These are phyloP conservation scores for Metarhizium guizhouense DNA, from an alignment of 2,329 filamentous ascomycete species.

Conservation along the genomic window DNA sequence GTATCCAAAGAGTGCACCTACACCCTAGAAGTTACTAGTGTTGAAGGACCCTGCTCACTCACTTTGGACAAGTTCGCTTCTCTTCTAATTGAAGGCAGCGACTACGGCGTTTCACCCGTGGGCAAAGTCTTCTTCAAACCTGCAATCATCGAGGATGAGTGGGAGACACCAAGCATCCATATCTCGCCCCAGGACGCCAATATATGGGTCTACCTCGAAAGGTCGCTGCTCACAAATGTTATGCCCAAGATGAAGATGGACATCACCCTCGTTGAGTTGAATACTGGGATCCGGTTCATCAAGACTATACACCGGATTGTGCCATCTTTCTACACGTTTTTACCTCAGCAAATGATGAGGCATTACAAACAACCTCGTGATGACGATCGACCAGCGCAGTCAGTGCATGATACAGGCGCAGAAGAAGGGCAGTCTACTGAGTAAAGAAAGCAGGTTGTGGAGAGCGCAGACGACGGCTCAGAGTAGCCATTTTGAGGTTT, in stretches of 20 bases:
- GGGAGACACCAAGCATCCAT: slow-evolving; percentile 24
- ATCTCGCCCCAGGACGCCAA: slow-evolving; percentile 11
- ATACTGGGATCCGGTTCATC: slow-evolving; percentile 57
- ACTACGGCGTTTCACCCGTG: slow-evolving; percentile 28
- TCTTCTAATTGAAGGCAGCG: slow-evolving; percentile 24
- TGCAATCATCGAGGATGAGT: slow-evolving; percentile 38
- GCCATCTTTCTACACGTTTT: slow-evolving; percentile 54
- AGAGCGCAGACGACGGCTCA: not conserved
- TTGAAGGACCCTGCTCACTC: slow-evolving; percentile 36
- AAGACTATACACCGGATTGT: slow-evolving; percentile 46
- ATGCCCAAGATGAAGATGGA: slow-evolving; percentile 57
- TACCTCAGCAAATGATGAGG: slow-evolving; percentile 62
- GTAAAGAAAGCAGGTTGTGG: not conserved
- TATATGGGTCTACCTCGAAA: slow-evolving; percentile 58
- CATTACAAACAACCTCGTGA: slow-evolving; percentile 50
- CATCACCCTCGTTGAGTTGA: slow-evolving; percentile 45
- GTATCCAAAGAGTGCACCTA: slow-evolving; percentile 40
- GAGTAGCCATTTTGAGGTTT: not conserved
- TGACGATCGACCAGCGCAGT: slow-evolving; percentile 36
- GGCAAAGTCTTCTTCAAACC: slow-evolving; percentile 36
- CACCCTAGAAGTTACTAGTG: slow-evolving; percentile 50
- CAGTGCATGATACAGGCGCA: slow-evolving; percentile 25
- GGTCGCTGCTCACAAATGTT: slow-evolving; percentile 40
- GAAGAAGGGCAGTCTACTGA: slow-evolving; percentile 17
- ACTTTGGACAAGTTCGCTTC: slow-evolving; percentile 33